Conservation (phyloP, 2,329 filamentous ascomycete genomes). For the Fusarium sp. region DNA sequence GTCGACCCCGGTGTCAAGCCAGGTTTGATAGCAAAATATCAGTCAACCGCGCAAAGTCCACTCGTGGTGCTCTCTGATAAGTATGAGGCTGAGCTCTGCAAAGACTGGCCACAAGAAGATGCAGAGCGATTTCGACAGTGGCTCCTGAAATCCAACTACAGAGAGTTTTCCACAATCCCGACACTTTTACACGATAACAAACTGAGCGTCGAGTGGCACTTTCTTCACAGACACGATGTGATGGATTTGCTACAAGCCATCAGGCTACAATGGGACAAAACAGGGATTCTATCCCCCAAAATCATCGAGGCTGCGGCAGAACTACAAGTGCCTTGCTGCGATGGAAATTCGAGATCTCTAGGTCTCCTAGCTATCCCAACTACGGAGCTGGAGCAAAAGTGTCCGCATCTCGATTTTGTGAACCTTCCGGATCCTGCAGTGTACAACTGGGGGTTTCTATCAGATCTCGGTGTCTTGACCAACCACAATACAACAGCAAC, state of each 20-base stretch:
- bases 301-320: background rate
- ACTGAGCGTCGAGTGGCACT: background rate
- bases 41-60: background rate
- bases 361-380: background rate
- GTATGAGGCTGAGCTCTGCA: background rate
- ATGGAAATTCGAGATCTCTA: background rate
- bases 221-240: background rate
- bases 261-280: background rate
- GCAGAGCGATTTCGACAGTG: background rate
- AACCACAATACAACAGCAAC: background rate
- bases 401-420: background rate
- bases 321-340: background rate
- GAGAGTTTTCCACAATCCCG: background rate
- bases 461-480: accelerated
- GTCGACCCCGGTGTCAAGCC: background rate
- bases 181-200: background rate
- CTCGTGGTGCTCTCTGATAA: background rate
- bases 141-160: background rate
- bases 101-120: background rate
- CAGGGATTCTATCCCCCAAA: background rate
- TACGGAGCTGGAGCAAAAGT: background rate
- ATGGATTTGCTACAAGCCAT: background rate
- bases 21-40: background rate
- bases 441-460: background rate
- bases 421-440: background rate